Base-by-base conservation (phyloP, 139 green algal species). In the Pseudopediastrum boryanum region DNA sequence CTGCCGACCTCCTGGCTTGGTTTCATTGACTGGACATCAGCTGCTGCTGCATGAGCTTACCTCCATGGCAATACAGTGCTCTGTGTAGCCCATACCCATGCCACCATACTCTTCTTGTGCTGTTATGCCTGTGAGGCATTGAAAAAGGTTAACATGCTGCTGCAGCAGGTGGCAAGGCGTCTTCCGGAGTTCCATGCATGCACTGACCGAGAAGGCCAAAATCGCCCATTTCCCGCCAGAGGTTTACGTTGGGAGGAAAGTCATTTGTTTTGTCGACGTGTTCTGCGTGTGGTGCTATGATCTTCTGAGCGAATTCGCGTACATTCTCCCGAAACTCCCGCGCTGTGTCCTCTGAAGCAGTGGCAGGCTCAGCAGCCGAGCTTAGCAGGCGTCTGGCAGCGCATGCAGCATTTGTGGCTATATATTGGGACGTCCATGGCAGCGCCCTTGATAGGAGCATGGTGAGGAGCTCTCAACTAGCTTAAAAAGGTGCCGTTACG, bases 11-110 rank as follows among this genome's bases (percentile, higher is more conserved):
- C 0, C 9, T 43, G 58, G 7, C 23, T 1, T 43, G 21, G 58
- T 23, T 27, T 70, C 31, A 9, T 10, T 39, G 33, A 21, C 48
- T n/a, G 48, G 19, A 58, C 48, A 58, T 21, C 48, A 58, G 48
- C 59, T 5, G 42, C 3, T 38, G 16, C 51, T 12, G 4, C 61
- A 41, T 31, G 46, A 42, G 16, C 41, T 9, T 64, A 92, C 89
- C 88, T 98, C 94, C 95, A 98, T 98, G 3, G 93, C 95, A 36
- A 97, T 87, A 63, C 89, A 95, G 85, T 98, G 94, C 4, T 92
- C 78, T 33, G 80, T 72, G 79, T 97, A 98, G 56, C 94, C 93
- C 75, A 98, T 66, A 1, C 88, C 90, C 44, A 98, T 78, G 21
- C 95, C 95, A 7, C 95, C 95, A 81, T 95, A 92, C 65, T 96